Conservation (phyloP, 2,329 filamentous ascomycete genomes). For the Chrysoporthe cubensis region DNA sequence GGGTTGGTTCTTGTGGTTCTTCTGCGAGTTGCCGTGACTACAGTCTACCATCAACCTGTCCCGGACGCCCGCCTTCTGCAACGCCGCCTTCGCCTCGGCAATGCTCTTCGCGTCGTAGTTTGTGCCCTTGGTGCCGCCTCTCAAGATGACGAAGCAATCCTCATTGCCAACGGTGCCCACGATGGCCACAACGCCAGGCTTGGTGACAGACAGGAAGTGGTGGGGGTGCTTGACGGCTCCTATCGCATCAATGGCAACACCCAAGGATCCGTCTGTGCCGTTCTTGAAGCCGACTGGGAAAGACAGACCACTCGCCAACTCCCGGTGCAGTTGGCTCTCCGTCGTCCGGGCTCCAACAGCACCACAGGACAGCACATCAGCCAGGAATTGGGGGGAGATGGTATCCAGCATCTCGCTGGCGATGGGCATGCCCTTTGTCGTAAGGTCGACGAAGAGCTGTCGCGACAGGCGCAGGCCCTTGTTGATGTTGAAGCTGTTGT, state of each 20-base stretch:
- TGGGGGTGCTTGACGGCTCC: conserved; percentile 90
- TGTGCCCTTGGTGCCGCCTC: conserved; percentile 89
- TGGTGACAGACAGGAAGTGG: conserved; percentile 96
- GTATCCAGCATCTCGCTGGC: conserved; percentile 98
- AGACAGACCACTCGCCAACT: conserved; percentile 88
- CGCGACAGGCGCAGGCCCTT: conserved; percentile 87
- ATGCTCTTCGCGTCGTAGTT: conserved; percentile 92
- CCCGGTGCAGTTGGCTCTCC: conserved; percentile 92
- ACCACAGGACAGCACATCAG: conserved; percentile 87
- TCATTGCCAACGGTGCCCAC: conserved; percentile 94
- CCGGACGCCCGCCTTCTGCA: conserved; percentile 73
- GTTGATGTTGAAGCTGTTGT: conserved; percentile 99
- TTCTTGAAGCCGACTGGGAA: conserved; percentile 99
- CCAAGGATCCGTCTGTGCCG: conserved; percentile 88
- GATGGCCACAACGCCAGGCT: conserved; percentile 92
- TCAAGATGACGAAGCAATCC: conserved; percentile 94
- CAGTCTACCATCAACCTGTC: conserved; percentile 95
- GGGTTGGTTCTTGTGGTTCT: conserved; percentile 97
- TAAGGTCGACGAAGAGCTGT: conserved; percentile 92
- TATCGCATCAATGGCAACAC: conserved; percentile 93
- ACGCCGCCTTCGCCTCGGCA: conserved; percentile 76
- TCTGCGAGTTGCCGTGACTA: conserved; percentile 93
- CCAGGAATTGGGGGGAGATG: conserved; percentile 95
- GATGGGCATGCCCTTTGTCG: conserved; percentile 89
- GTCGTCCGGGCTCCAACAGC: conserved; percentile 96